Evolutionary conservation across 2,329 filamentous ascomycete species (phyloP).

Genomic region (Ophiostoma populinum): DNA sequence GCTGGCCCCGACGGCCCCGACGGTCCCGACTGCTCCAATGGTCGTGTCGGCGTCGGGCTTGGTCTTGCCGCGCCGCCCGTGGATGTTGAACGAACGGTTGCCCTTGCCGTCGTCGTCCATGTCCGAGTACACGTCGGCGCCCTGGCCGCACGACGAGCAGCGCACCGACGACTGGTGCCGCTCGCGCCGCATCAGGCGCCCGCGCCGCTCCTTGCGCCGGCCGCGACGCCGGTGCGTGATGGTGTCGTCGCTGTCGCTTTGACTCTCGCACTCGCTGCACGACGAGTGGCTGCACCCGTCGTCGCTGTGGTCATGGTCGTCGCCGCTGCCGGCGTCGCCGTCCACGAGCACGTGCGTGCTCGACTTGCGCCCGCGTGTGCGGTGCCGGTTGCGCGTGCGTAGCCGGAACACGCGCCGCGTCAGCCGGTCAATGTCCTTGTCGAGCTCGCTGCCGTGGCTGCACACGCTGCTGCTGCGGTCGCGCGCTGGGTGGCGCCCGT

Average conservation of each 20-base stretch:
- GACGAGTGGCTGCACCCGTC: background rate
- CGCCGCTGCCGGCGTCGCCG: background rate
- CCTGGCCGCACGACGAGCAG: constrained; percentile 7
- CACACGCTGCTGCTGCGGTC: background rate
- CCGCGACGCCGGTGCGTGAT: background rate
- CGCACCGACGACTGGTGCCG: constrained; percentile 1
- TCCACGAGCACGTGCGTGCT: constrained; percentile 1
- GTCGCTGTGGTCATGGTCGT: background rate
- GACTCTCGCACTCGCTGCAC: background rate
- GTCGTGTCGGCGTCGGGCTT: background rate
- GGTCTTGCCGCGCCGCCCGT: background rate
- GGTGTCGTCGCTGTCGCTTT: background rate
- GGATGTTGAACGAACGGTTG: background rate
- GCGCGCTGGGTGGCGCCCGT: background rate
- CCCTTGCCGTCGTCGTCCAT: constrained; percentile 4
- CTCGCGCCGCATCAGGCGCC: constrained; percentile 1
- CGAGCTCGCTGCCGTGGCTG: background rate
- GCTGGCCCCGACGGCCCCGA: background rate
- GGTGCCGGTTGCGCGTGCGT: background rate
- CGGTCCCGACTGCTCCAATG: background rate
- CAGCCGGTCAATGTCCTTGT: constrained; percentile 2
- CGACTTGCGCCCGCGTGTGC: too few species aligned
- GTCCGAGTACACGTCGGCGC: constrained; percentile 2
- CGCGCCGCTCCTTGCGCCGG: background rate
- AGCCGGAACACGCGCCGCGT: constrained; percentile 1